Base-by-base conservation (phyloP, 768 basidiomycete species). In the Crepidotus variabilis region DNA sequence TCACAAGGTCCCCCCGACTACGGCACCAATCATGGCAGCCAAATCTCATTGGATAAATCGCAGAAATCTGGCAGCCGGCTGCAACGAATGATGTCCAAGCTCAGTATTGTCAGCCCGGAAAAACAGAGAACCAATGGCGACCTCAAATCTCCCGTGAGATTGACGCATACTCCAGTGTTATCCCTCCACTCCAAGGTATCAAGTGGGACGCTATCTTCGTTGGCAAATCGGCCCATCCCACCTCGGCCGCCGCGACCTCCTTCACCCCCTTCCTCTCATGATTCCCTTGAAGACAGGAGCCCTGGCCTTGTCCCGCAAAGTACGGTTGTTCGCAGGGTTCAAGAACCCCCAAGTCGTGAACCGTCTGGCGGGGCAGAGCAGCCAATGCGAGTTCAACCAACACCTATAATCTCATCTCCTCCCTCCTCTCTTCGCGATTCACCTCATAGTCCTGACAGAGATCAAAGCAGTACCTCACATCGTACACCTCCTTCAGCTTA, bases 71-170 rank as follows among this genome's bases (percentile, higher is more conserved):
- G 83, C 49, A 51, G 43, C 46, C 80, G 90, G 22, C 72, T 94
- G 57, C 87, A 88, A 69, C 82, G 85, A 60, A 92, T 94, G 85
- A 88, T 94, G 63, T 92, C 90, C 18, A 87, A 84, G 62, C 74
- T 93, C 23, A 86, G 82, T 35, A 73, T 83, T 59, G 78, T 79
- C 23, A 71, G 67, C 52, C 68, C 65, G 24, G 79, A 79, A 24
- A 50, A 56, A 46, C 16, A 36, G 20, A 77, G 75, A 61, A 46
- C 67, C 63, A 67, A 67, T 60, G 56, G 39, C 47, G 45, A 53
- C 50, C 46, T 61, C 32, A 56, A 67, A 20, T 54, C 60, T 21
- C 36, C 61, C 2, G 64, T 58, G 52, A 62, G 61, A 45, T 62
- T 66, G 18, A 52, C 50, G 9, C 53, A 49, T 28, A 63, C 56